Evolutionary conservation across 2,329 filamentous ascomycete species (phyloP).

Genomic region (Rutstroemia sp.): DNA sequence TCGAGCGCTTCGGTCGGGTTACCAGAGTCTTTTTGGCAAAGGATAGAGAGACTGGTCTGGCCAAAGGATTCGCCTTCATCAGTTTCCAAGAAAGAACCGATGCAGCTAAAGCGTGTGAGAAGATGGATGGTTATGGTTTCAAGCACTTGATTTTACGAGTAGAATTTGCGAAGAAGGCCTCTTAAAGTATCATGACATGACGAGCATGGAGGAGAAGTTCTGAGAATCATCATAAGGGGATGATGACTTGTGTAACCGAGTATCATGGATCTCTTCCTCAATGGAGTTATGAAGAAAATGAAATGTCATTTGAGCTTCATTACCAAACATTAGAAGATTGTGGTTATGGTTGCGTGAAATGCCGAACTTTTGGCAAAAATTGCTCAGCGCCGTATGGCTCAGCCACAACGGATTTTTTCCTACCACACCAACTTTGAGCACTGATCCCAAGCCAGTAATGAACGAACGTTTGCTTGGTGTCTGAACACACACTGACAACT

Average conservation of each 20-base stretch:
- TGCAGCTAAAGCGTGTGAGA: conserved; percentile 86
- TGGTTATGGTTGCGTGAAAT: background rate
- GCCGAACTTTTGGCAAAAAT: background rate
- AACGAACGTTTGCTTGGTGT: background rate
- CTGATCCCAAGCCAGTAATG: too few species aligned
- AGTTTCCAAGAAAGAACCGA: conserved; percentile 87
- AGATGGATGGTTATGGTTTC: conserved; percentile 95
- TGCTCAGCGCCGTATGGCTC: background rate
- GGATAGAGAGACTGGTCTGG: conserved; percentile 90
- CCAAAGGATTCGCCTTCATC: conserved; percentile 99
- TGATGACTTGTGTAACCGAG: too few species aligned
- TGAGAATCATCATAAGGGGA: background rate
- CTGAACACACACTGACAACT: background rate
- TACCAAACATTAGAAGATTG: background rate
- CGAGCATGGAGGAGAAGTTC: background rate
- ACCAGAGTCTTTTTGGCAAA: conserved; percentile 97
- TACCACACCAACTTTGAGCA: too few species aligned
- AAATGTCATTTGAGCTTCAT: background rate
- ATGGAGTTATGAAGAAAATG: background rate
- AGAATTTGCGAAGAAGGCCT: conserved; percentile 76
- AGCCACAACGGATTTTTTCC: background rate
- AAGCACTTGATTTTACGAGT: conserved; percentile 81
- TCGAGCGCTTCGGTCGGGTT: conserved; percentile 93
- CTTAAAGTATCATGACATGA: conserved; percentile 16
- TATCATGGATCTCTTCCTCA: background rate